Evolutionary conservation across 2,329 filamentous ascomycete species (phyloP).

Genomic region (Juglanconis oblonga): DNA sequence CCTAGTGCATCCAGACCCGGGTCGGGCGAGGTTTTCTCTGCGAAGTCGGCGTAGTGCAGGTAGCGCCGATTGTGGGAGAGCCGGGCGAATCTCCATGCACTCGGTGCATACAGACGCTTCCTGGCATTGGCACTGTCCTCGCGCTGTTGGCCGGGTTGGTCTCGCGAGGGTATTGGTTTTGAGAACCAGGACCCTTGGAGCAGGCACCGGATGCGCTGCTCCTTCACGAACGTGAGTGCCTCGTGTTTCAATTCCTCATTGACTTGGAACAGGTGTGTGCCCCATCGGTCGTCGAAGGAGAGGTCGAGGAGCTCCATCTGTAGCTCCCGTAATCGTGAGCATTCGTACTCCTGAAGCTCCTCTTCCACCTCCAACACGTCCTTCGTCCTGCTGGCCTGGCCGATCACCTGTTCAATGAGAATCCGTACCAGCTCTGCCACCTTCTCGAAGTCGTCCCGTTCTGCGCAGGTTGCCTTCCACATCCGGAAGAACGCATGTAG

Average conservation of each 20-base stretch:
- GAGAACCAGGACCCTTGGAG: conserved; percentile 87
- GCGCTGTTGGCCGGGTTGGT: conserved; percentile 35
- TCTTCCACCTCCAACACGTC: conserved; percentile 87
- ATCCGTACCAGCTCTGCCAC: conserved; percentile 89
- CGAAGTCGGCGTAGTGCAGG: conserved; percentile 87
- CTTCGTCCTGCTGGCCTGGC: conserved; percentile 75
- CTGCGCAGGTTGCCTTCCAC: conserved; percentile 87
- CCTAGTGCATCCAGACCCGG: conserved; percentile 71
- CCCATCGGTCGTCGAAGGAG: conserved; percentile 94
- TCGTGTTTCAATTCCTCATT: conserved; percentile 88
- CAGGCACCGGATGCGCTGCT: conserved; percentile 88
- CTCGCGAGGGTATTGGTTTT: conserved; percentile 41
- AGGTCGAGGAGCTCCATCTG: conserved; percentile 93
- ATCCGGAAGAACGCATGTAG: conserved; percentile 85
- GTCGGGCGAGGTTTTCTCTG: conserved; percentile 58
- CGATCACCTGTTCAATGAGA: conserved; percentile 83
- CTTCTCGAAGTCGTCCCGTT: conserved; percentile 86
- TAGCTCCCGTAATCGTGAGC: conserved; percentile 71
- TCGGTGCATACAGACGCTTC: conserved; percentile 43
- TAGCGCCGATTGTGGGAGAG: conserved; percentile 88
- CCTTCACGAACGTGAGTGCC: conserved; percentile 92
- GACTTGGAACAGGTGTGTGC: conserved; percentile 83
- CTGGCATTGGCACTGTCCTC: conserved; percentile 39
- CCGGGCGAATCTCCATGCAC: conserved; percentile 77
- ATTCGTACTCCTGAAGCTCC: conserved; percentile 81